Base-by-base conservation (phyloP, 2,329 filamentous ascomycete genomes). In the Coniella lustricola region DNA sequence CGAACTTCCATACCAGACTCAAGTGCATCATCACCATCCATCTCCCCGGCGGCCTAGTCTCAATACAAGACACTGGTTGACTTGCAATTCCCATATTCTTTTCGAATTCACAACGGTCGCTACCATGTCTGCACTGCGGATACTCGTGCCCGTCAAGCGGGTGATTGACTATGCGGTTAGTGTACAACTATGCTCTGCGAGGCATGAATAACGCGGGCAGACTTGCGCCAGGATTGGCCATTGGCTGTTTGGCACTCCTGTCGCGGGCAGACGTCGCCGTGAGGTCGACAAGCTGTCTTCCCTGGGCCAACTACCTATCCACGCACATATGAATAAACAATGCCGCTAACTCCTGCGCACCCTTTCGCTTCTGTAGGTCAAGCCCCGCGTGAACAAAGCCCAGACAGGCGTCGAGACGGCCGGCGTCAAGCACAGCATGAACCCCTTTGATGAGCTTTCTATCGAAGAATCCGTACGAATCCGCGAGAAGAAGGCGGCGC, bases 391-490 rank as follows among this genome's bases (percentile, higher is more conserved):
- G 66, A 84, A 84, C 73, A 84, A 82, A 67, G 70, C 80, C 60
- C 77, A 80, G 70, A 96, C 91, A 53, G 91, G 82, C 64, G 85
- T 98, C 70, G 91, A 96, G 71, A 95, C 87, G 48, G 77, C 84
- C 56, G 87, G 87, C 58, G 90, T 97, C 63, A 97, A 97, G 72
- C 91, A 97, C 78, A 90, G 85, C 66, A 91, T 98, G 81, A 98
- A 97, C 77, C 93, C 93, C 17, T 98, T 98, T 72, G 93, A 98
- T 75, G 93, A 98, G 69, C 87, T 98, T 62, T 94, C 90, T 37
- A 83, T 98, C 67, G 93, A 98, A 72, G 93, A 97, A 74, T 88
- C 90, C 44, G 87, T 96, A 44, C 89, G 88, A 35, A 85, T 98
- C 64, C 90, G 93, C 67, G 91, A 97, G 68, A 86, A 87, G 74